Evolutionary conservation across 2,329 filamentous ascomycete species (phyloP).

Genomic region (Fusarium sulawesiense): DNA sequence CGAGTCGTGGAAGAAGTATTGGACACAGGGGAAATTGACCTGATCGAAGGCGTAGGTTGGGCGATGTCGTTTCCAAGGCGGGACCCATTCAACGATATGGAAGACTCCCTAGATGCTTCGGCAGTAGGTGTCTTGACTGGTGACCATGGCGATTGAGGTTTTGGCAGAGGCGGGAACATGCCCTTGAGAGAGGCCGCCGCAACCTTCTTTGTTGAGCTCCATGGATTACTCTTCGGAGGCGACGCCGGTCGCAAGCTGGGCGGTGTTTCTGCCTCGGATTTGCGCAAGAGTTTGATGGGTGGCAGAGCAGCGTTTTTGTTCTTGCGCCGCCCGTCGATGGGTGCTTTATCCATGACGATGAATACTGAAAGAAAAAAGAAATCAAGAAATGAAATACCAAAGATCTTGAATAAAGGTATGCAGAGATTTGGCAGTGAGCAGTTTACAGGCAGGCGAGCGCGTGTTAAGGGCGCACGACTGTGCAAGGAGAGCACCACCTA

Average conservation of each 20-base stretch:
- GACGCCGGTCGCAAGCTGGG: conserved; percentile 48
- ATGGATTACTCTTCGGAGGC: conserved; percentile 51
- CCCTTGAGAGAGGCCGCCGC: conserved; percentile 4
- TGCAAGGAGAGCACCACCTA: conserved; percentile 16
- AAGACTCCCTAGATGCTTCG: conserved; percentile 29
- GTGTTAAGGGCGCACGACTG: conserved; percentile 25
- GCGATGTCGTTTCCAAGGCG: conserved; percentile 17
- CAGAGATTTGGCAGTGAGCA: conserved; percentile 1
- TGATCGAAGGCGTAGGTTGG: conserved; percentile 4
- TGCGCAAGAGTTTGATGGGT: conserved; percentile 16
- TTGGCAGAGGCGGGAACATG: conserved; percentile 42
- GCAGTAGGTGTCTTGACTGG: conserved; percentile 12
- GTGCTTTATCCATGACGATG: conserved; percentile 40
- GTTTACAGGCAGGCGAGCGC: conserved; percentile 26
- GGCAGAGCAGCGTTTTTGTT: conserved; percentile 27
- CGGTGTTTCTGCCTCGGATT: conserved; percentile 17
- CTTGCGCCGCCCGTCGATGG: conserved; percentile 45
- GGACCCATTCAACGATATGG: conserved; percentile 17
- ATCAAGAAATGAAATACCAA: conserved; percentile 1
- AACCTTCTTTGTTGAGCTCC: conserved; percentile 33
- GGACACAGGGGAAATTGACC: conserved; percentile 39
- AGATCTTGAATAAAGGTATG: neutral
- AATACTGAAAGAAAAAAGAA: neutral
- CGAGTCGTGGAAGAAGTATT: conserved; percentile 37
- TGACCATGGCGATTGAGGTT: conserved; percentile 8